A percentile compares a stretch with the other conserved stretches of the same genome.
Evolutionary conservation across 2,329 filamentous ascomycete genomes (phyloP).

Genomic region (Phaeosphaeria sp.): DNA sequence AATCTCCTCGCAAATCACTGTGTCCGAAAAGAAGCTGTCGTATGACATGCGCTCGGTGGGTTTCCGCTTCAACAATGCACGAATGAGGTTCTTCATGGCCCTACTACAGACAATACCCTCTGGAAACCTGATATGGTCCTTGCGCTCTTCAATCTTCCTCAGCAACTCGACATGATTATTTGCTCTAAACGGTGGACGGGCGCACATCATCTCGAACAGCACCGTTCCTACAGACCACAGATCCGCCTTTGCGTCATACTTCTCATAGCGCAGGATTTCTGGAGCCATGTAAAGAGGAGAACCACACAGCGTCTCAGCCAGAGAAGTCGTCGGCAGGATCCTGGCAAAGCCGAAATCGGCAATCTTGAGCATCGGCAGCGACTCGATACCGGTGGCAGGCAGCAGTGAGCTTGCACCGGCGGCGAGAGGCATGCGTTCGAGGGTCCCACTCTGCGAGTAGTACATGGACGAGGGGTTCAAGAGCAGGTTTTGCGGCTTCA

Average conservation of each 20-base stretch:
- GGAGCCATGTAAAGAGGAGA: slow-evolving; percentile 99
- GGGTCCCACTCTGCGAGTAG: slow-evolving; percentile 60
- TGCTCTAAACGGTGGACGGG: slow-evolving; percentile 88
- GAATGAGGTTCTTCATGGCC: slow-evolving; percentile 81
- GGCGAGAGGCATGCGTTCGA: slow-evolving; percentile 72
- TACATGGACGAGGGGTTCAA: slow-evolving; percentile 80
- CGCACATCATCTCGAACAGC: slow-evolving; percentile 92
- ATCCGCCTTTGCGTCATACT: slow-evolving; percentile 96
- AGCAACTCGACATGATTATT: slow-evolving; percentile 94
- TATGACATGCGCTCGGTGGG: slow-evolving; percentile 87
- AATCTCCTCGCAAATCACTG: slow-evolving; percentile 76
- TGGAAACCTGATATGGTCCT: slow-evolving; percentile 85
- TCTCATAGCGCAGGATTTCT: slow-evolving; percentile 95
- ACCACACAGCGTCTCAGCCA: slow-evolving; percentile 95
- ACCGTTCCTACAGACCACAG: slow-evolving; percentile 98
- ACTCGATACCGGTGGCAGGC: slow-evolving; percentile 79
- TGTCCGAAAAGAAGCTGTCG: slow-evolving; percentile 80
- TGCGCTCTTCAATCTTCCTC: slow-evolving; percentile 86
- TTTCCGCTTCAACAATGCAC: slow-evolving; percentile 81
- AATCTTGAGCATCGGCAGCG: slow-evolving; percentile 94
- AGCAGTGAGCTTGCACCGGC: slow-evolving; percentile 82
- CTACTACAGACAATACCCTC: slow-evolving; percentile 73
- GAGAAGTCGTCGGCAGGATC: slow-evolving; percentile 84
- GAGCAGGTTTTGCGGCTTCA: slow-evolving; percentile 96
- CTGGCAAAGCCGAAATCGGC: slow-evolving; percentile 99